A percentile compares a stretch with the other conserved stretches of the same genome.
Conservation (phyloP, 306 rosid genomes). For the Begonia masoniana region DNA sequence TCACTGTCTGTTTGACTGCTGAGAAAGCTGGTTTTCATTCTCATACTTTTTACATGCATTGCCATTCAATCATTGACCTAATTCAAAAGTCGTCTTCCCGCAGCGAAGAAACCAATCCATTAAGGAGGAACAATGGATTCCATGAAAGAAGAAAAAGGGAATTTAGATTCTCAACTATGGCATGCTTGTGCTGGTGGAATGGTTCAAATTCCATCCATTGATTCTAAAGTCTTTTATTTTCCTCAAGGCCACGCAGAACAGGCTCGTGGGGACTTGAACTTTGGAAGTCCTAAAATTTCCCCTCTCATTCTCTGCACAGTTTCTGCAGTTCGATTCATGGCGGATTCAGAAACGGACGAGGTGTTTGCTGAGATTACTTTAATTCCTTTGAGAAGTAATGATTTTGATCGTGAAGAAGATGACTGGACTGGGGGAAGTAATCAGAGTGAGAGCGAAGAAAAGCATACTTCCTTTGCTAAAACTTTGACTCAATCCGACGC, state of each 20-base stretch:
- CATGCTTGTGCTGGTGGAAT: slow-evolving; percentile 93
- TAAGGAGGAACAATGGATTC: slow-evolving; percentile 35
- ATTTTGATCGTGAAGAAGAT: slow-evolving; percentile 33
- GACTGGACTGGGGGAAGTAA: slow-evolving; percentile 30
- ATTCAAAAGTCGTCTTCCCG: not conserved
- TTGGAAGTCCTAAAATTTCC: slow-evolving; percentile 38
- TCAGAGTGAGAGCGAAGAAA: slow-evolving; percentile 34
- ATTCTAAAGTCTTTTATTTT: slow-evolving; percentile 72
- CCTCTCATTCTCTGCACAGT: slow-evolving; percentile 52
- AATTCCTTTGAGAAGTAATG: slow-evolving; percentile 22
- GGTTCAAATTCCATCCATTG: slow-evolving; percentile 85
- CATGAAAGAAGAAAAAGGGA: slow-evolving; percentile 27
- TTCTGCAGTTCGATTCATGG: slow-evolving; percentile 60
- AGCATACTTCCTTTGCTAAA: slow-evolving; percentile 74
- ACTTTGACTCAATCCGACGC: slow-evolving; percentile 97
- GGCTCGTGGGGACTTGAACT: slow-evolving; percentile 39
- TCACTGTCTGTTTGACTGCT: not conserved
- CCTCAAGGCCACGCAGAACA: slow-evolving; percentile 97
- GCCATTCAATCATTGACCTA: not conserved
- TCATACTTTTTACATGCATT: not conserved
- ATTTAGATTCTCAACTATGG: slow-evolving; percentile 81
- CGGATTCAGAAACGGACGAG: slow-evolving; percentile 78
- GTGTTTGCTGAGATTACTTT: slow-evolving; percentile 57
- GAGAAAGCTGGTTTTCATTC: not conserved
- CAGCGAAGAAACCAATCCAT: not conserved